Base-by-base conservation (phyloP, 768 basidiomycete genomes). In the Hortiboletus flavorubellus region DNA sequence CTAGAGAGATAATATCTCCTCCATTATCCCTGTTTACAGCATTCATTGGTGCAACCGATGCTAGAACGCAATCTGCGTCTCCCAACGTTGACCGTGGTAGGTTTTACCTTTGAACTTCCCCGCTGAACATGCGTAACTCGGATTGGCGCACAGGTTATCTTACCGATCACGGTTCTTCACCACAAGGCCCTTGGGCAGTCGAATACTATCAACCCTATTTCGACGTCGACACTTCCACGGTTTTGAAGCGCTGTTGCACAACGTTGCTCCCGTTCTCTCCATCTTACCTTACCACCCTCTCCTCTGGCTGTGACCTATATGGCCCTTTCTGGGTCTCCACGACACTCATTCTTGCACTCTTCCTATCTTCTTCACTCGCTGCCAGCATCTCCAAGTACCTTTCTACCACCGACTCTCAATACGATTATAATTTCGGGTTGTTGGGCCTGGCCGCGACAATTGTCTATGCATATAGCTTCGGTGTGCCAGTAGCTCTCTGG, bases 241-340 rank as follows among this genome's bases (percentile, higher is more conserved):
- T 90, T 15, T 71, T 93, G 35, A 76, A 78, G 61, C 82, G 91
- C 56, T 93, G 90, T 64, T 87, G 88, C 68, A 80, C 80, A 15
- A 91, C 91, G 0, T 74, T 93, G 51, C 80, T 89, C n/a, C 89
- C 89, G n/a, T 79, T 79, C 30, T 80, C 85, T 31, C 73, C 82
- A 4, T 79, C 81, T 41, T 91, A 84, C 65, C 77, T 84, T 48
- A 76, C 84, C 5, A 80, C 77, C 50, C 87, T 87, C 41, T 78
- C 85, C 40, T 68, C 78, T 15, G 66, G 68, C 9, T 61, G 60
- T 39, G 89, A 91, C 68, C 81, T 91, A 39, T 89, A 91, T 68
- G 95, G 95, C 0, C 94, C 96, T 2, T 98, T 99, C 76, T 99
- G 96, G 96, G 93, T 95, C 1, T 81, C 97, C 37, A 96, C 94